These are phyloP conservation scores for Helichrysum umbraculigerum DNA, from an alignment of 129 eudicot genomes.

Conservation along the genomic window DNA sequence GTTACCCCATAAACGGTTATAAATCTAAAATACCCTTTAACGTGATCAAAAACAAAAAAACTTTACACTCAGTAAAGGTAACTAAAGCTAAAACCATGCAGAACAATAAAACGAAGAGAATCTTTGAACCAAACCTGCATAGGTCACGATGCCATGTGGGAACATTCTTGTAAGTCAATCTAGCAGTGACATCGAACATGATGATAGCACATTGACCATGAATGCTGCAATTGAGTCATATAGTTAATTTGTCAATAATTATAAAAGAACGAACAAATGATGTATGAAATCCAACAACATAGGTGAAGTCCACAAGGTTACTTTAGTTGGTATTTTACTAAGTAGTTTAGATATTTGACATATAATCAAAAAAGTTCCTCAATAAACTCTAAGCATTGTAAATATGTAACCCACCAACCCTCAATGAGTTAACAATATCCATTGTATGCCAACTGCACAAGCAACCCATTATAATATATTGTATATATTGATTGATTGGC, in stretches of 20 bases:
- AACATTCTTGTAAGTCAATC: slow-evolving; percentile 77
- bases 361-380: neutral
- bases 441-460: neutral
- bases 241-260: neutral
- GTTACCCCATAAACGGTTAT: neutral
- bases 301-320: neutral
- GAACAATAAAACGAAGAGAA: neutral
- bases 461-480: neutral
- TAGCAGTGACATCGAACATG: slow-evolving; percentile 82
- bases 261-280: neutral
- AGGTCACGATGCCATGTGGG: slow-evolving; percentile 92
- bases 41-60: neutral
- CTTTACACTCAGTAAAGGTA: neutral
- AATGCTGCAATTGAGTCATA: slow-evolving; percentile 49
- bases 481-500: neutral
- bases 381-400: neutral
- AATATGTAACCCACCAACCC: neutral
- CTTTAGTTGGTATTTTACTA: neutral
- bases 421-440: neutral
- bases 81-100: neutral
- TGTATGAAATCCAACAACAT: neutral
- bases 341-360: neutral
- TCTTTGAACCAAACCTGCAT: slow-evolving; percentile 47
- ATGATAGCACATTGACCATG: slow-evolving; percentile 84
- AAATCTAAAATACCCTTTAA: slow-evolving; percentile 1